phyloP scores from a whole-genome alignment of 2,329 filamentous ascomycete species.

The Gaeumannomyces tritici region DNA sequence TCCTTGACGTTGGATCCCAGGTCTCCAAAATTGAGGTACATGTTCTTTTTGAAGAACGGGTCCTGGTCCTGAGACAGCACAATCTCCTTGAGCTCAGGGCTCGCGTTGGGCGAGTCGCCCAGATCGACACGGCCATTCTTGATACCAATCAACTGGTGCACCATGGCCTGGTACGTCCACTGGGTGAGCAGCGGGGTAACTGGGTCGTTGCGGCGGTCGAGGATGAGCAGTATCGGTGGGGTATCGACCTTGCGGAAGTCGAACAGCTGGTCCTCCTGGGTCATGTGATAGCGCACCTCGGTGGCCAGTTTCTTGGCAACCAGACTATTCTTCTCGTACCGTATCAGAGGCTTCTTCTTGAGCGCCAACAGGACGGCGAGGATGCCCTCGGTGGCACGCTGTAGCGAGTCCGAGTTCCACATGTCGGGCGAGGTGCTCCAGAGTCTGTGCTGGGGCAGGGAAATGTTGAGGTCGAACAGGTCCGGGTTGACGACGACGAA shows the following conservation, averaged over 20 bases:
- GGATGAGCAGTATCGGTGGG: conserved; percentile 78
- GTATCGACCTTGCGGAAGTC: conserved; percentile 94
- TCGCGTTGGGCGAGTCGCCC: conserved; percentile 70
- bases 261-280: conserved; percentile 92
- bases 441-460: conserved; percentile 62
- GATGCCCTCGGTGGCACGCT: conserved; percentile 78
- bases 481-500: conserved; percentile 94
- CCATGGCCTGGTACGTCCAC: conserved; percentile 99
- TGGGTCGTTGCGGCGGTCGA: conserved; percentile 89
- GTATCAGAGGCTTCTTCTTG: conserved; percentile 93
- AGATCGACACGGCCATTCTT: conserved; percentile 91
- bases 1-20: conserved; percentile 95
- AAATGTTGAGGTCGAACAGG: conserved; percentile 71
- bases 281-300: conserved; percentile 85
- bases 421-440: conserved; percentile 68
- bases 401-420: conserved; percentile 85
- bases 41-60: conserved; percentile 97
- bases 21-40: conserved; percentile 97
- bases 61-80: conserved; percentile 95
- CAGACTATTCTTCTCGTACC: conserved; percentile 85
- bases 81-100: conserved; percentile 84
- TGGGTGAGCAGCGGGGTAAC: conserved; percentile 91
- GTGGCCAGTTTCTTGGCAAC: conserved; percentile 87
- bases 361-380: conserved; percentile 76
- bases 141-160: conserved; percentile 90